Evolutionary conservation across 495 filamentous ascomycete genomes (phyloP).

Genomic region (Cudoniella acicularis): DNA sequence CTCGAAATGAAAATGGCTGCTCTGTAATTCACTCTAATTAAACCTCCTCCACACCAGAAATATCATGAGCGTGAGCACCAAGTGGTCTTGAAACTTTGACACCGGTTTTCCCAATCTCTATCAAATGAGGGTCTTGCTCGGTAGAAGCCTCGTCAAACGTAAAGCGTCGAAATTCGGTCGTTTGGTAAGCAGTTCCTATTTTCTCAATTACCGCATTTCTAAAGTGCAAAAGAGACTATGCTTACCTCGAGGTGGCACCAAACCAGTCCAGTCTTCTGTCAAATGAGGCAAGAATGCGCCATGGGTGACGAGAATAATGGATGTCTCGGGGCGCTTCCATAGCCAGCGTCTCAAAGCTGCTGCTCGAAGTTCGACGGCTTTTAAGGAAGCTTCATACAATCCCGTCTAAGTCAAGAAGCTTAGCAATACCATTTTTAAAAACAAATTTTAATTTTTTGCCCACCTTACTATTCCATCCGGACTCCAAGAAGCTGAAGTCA

Average conservation of each 20-base stretch:
- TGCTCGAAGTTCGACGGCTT: background rate
- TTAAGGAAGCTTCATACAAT: background rate
- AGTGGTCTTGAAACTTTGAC: too few relatives aligned
- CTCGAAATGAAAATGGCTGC: too few relatives aligned
- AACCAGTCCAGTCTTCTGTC: constrained; percentile 1
- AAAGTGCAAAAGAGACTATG: background rate
- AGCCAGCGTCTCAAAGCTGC: background rate
- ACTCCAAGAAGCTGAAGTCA: background rate
- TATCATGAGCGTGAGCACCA: constrained; percentile 1
- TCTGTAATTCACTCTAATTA: too few relatives aligned
- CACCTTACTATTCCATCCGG: constrained; percentile 1
- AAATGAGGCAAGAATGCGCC: constrained; percentile 1
- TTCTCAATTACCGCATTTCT: background rate
- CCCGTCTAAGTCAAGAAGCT: background rate
- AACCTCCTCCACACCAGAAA: background rate
- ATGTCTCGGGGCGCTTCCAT: background rate
- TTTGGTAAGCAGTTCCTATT: background rate
- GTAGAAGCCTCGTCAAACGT: background rate
- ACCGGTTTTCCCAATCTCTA: background rate
- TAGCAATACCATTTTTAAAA: background rate
- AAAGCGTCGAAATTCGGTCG: background rate
- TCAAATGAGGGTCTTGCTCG: background rate
- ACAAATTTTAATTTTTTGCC: background rate
- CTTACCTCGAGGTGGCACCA: background rate
- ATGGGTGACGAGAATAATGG: constrained; percentile 1